Evolutionary conservation across 2,329 filamentous ascomycete species (phyloP).

Genomic region (Alternaria infectoria): DNA sequence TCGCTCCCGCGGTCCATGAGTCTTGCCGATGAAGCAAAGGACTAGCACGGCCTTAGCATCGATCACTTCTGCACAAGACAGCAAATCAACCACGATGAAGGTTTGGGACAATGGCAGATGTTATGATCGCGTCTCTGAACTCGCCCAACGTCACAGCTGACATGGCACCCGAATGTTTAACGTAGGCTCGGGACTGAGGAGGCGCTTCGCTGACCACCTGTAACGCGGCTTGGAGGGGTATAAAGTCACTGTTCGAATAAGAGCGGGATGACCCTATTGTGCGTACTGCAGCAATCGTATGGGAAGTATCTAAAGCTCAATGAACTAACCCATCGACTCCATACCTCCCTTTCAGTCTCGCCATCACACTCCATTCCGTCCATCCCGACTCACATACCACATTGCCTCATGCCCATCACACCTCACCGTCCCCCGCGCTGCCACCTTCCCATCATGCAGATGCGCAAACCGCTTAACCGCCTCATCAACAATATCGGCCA

Average conservation of each 20-base stretch:
- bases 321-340: too few species aligned
- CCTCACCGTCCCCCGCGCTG: constrained; percentile 24
- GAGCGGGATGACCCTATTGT: too few species aligned
- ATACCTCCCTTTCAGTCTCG: neutral
- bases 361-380: neutral
- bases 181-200: too few species aligned
- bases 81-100: neutral
- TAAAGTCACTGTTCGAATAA: too few species aligned
- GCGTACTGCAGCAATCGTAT: too few species aligned
- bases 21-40: neutral
- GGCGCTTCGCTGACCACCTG: too few species aligned
- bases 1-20: neutral
- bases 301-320: too few species aligned
- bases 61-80: neutral
- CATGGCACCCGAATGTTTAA: too few species aligned
- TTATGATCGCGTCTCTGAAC: too few species aligned
- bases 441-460: constrained; percentile 22
- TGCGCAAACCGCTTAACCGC: constrained; percentile 22
- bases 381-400: constrained; percentile 22
- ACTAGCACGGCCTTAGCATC: neutral
- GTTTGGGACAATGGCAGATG: too few species aligned
- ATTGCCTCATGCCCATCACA: constrained; percentile 21
- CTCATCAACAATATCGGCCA: constrained; percentile 30
- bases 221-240: too few species aligned
- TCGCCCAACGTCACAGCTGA: too few species aligned